Percentiles rank a stretch among this genome's conserved stretches.
These are phyloP conservation scores for Logfia minima DNA, from an alignment of 129 eudicot genomes.

Conservation along the genomic window DNA sequence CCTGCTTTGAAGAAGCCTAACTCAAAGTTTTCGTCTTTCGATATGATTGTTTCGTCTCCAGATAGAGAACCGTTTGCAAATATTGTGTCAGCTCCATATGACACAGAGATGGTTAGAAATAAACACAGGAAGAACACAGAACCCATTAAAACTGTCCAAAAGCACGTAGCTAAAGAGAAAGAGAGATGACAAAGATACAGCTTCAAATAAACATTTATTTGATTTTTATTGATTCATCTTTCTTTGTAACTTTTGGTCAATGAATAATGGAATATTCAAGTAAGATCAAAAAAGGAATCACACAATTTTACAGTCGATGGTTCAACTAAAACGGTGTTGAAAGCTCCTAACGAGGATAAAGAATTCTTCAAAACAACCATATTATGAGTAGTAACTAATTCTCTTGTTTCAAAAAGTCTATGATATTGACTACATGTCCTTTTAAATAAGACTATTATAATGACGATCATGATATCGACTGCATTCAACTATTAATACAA, in stretches of 20 bases:
- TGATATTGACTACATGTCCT: background rate
- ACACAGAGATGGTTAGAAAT: conserved; percentile 21
- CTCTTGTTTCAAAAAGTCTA: background rate
- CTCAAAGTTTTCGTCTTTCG: conserved; percentile 34
- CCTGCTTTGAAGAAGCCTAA: conserved; percentile 56
- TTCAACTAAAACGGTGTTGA: background rate
- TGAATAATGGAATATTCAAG: background rate
- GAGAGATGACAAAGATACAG: background rate
- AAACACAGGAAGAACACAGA: conserved; percentile 14
- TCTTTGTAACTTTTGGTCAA: background rate
- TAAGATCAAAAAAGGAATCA: background rate
- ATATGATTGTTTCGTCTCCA: conserved; percentile 44
- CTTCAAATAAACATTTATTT: background rate
- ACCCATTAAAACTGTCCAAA: background rate
- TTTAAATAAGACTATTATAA: background rate
- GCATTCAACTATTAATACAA: background rate
- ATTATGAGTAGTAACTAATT: background rate
- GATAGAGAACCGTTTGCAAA: conserved; percentile 39
- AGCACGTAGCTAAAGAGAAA: background rate
- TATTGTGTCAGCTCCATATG: conserved; percentile 42
- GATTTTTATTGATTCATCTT: background rate
- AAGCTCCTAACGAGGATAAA: background rate
- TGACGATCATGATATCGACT: background rate
- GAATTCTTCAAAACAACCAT: background rate
- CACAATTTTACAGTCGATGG: background rate